Conservation (phyloP, 2,329 filamentous ascomycete species). For the Aspergillus tanneri region DNA sequence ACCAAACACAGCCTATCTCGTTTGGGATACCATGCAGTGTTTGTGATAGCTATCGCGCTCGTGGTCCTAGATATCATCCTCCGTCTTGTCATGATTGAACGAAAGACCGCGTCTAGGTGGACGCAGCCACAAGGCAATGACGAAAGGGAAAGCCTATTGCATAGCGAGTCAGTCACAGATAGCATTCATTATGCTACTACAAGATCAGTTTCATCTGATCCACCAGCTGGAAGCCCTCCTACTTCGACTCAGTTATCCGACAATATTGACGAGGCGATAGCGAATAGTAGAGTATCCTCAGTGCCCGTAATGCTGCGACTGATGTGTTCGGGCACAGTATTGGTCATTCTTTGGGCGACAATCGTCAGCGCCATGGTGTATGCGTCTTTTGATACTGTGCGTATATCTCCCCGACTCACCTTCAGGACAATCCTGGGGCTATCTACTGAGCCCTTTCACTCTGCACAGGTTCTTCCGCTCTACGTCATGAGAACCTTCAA, state of each 20-base stretch:
- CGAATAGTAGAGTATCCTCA: constrained; percentile 7
- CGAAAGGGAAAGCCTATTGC: constrained; percentile 13
- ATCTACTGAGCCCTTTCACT: background rate
- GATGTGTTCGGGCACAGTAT: constrained; percentile 44
- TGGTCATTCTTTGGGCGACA: constrained; percentile 46
- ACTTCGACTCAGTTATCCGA: background rate
- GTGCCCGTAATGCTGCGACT: constrained; percentile 29
- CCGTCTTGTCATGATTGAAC: constrained; percentile 60
- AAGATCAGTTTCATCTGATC: background rate
- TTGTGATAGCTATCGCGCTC: constrained; percentile 44
- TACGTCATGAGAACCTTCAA: constrained; percentile 56
- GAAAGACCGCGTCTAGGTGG: constrained; percentile 18
- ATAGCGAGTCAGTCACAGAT: background rate
- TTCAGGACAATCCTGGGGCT: background rate
- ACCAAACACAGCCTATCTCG: constrained; percentile 20
- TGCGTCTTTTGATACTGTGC: constrained; percentile 53
- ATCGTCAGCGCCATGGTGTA: constrained; percentile 53
- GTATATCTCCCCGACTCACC: background rate
- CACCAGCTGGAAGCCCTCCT: background rate
- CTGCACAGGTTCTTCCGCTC: constrained; percentile 51
- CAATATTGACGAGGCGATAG: constrained; percentile 10
- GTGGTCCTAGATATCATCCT: constrained; percentile 60
- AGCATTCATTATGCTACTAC: background rate
- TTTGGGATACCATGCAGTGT: constrained; percentile 33
- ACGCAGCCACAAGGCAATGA: constrained; percentile 4